Evolutionary conservation across 495 filamentous ascomycete genomes (phyloP), one percentile per base, ranked within the genome.

Genomic region (Aspergillus bridgeri): DNA sequence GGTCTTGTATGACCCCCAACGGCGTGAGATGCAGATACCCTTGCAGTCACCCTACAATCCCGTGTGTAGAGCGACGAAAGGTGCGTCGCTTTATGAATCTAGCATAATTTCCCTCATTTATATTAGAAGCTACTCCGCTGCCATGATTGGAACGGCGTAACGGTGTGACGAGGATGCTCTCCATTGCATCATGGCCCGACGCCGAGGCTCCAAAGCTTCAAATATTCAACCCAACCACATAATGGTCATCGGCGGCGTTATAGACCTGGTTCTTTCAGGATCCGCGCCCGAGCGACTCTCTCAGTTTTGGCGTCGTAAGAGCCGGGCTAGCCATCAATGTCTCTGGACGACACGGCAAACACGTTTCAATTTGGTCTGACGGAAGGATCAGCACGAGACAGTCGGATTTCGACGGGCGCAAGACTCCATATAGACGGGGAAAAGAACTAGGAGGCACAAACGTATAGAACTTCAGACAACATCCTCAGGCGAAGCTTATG

Each of bases 341-440:
- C 6, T 77, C 77, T 1, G 78, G 69, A 24, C 69, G 66, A 2
- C 75, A 76, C 50, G 73, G 74, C 46, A 69, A 74, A 54, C 65
- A 69, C 3, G 63, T 78, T n/a, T 67, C 69, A 15, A 63, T 72
- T 6, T 48, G 73, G 8, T 75, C 75, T 52, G 79, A 80, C 57
- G 79, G 78, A 77, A 60, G 69, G 38, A 77, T 80, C 29, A 65
- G 67, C 51, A 79, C 74, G 18, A 65, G 66, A 7, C 78, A 80
- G 59, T 56, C 66, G 22, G 70, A 66, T 0, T 56, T 78, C 21
- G 62, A 60, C 54, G 75, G 70, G 23, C 64, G 68, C 24, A 65
- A 54, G 11, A 61, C 80, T 6, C 59, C 67, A 11, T 74, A 68
- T 29, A 61, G 53, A 17, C 59, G 59, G 4, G 63, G 64, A 1